Evolutionary conservation across 176 grass and related monocot species (phyloP).

Genomic region (Aegilops tauschii): DNA sequence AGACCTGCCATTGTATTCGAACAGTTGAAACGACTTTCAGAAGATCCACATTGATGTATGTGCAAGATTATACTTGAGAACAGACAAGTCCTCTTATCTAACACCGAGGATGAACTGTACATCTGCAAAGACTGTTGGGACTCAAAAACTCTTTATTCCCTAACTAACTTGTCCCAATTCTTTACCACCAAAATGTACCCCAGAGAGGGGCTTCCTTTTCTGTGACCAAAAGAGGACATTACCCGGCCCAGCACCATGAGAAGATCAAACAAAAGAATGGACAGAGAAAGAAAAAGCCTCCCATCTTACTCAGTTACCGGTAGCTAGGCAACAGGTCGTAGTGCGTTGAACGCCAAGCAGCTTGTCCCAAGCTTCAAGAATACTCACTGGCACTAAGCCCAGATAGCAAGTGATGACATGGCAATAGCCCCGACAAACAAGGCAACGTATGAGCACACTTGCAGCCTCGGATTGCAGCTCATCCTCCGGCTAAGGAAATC

Average conservation of each 20-base stretch:
- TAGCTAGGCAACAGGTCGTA: not conserved
- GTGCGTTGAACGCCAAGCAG: not conserved
- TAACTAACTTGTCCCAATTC: slow-evolving; percentile 6
- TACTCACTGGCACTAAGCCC: slow-evolving; percentile 40
- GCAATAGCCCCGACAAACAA: slow-evolving; percentile 70
- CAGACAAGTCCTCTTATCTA: not conserved
- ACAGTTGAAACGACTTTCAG: not conserved
- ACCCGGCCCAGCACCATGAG: not conserved
- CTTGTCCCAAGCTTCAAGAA: not conserved
- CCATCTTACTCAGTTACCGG: not conserved
- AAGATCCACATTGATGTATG: not conserved
- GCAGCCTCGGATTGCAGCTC: slow-evolving; percentile 49
- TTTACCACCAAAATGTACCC: slow-evolving; percentile 19
- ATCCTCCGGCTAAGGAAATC: slow-evolving; percentile 69
- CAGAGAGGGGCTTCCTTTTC: slow-evolving; percentile 6
- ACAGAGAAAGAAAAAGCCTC: not conserved
- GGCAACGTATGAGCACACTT: slow-evolving; percentile 49
- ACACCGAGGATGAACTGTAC: not conserved
- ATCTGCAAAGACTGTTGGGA: not conserved
- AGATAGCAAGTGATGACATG: slow-evolving; percentile 72
- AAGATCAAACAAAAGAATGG: slow-evolving; percentile 31
- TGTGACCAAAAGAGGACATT: not conserved
- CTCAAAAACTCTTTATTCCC: slow-evolving; percentile 17
- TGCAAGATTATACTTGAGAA: not conserved
- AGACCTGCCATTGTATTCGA: not conserved